Percentiles rank a stretch among this genome's conserved stretches.
phyloP scores from a whole-genome alignment of 768 basidiomycete species.

The Agaricus sinodeliciosus region DNA sequence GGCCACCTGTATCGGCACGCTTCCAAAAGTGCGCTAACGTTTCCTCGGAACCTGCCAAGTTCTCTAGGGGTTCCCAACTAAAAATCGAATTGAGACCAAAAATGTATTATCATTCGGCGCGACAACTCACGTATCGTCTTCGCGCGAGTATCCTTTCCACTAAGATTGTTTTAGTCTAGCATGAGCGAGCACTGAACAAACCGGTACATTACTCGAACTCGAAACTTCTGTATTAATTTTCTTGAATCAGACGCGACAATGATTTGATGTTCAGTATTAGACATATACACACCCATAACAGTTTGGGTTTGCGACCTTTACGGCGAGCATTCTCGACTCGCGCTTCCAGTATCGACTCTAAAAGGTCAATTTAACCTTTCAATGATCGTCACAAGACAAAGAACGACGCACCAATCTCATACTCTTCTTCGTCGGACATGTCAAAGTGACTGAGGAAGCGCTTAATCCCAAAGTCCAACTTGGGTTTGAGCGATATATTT shows the following conservation, averaged over 20 bases:
- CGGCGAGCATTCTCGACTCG: conserved; percentile 31
- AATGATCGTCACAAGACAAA: not conserved
- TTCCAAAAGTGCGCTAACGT: conserved; percentile 48
- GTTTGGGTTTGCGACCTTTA: conserved; percentile 34
- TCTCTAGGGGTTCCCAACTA: conserved; percentile 66
- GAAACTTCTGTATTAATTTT: conserved; percentile 36
- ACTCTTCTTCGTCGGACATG: conserved; percentile 41
- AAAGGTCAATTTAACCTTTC: conserved; percentile 2
- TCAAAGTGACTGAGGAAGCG: not conserved
- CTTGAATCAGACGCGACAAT: conserved; percentile 7
- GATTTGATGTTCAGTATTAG: conserved; percentile 7
- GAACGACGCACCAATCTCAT: conserved; percentile 57
- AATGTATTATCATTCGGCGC: not conserved
- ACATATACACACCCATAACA: conserved; percentile 41
- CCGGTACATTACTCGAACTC: conserved; percentile 43
- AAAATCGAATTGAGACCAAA: not conserved
- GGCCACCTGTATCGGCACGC: conserved; percentile 36
- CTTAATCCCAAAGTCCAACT: no score
- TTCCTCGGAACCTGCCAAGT: conserved; percentile 52
- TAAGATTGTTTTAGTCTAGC: conserved; percentile 17
- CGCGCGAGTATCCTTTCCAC: conserved; percentile 55
- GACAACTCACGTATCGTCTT: conserved; percentile 53
- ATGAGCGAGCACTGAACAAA: not conserved
- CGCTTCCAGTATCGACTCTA: conserved; percentile 51
- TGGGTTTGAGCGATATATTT: no score